Percentiles rank a stretch among this genome's conserved stretches.
Evolutionary conservation across 805 yeast genomes (phyloP).

Genomic region (Soucietia sequanensis): DNA sequence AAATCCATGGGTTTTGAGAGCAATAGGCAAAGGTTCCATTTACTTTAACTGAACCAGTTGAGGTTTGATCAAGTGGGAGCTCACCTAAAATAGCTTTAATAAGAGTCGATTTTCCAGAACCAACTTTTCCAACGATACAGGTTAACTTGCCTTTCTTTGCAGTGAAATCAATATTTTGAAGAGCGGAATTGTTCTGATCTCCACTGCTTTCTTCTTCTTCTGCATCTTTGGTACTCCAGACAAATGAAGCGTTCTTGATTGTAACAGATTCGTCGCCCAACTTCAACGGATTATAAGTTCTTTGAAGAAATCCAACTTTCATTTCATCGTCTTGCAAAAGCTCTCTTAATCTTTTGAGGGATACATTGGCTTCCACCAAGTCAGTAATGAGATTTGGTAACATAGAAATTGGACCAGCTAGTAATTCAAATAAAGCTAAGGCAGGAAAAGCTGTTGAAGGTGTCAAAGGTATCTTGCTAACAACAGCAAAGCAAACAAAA

Average conservation of each 20-base stretch:
- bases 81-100: constrained; percentile 36
- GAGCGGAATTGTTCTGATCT: constrained; percentile 26
- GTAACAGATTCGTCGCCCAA: constrained; percentile 23
- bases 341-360: constrained; percentile 31
- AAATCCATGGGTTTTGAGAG: constrained; percentile 41
- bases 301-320: constrained; percentile 21
- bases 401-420: constrained; percentile 32
- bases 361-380: constrained; percentile 29
- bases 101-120: constrained; percentile 40
- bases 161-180: constrained; percentile 28
- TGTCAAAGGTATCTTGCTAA: constrained; percentile 24
- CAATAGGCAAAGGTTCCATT: constrained; percentile 40
- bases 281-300: constrained; percentile 14
- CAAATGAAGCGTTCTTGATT: constrained; percentile 29
- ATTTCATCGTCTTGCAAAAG: constrained; percentile 34
- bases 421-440: constrained; percentile 34
- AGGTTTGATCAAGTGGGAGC: constrained; percentile 13
- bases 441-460: constrained; percentile 43
- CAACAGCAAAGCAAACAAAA: constrained; percentile 25
- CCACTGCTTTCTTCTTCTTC: constrained; percentile 17
- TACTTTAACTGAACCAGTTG: constrained; percentile 17
- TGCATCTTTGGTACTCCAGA: constrained; percentile 24
- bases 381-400: constrained; percentile 31
- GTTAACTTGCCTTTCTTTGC: constrained; percentile 37
- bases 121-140: constrained; percentile 42